These are phyloP conservation scores for Talaromyces marneffei DNA, from an alignment of 2,329 filamentous ascomycete species.

Conservation along the genomic window DNA sequence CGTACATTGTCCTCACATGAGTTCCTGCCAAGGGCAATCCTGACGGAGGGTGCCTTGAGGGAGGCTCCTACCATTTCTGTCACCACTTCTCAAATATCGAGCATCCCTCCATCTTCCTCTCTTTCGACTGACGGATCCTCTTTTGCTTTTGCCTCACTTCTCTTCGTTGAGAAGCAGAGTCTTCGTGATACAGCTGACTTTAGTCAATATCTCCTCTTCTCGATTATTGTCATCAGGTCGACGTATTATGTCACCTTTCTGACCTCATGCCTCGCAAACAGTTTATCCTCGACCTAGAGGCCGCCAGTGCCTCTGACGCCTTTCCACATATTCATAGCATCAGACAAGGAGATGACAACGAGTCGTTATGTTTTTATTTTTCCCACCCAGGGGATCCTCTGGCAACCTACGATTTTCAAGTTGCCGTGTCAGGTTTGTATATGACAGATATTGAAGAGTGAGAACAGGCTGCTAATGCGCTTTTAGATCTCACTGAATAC, in stretches of 20 bases:
- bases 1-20: not conserved
- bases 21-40: too few species aligned
- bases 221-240: not conserved
- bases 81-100: not conserved
- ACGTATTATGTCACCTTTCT: not conserved
- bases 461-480: not conserved
- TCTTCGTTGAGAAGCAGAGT: not conserved
- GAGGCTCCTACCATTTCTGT: not conserved
- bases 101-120: not conserved
- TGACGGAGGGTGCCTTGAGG: not conserved
- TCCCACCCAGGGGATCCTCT: constrained; percentile 22
- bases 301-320: constrained; percentile 30
- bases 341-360: constrained; percentile 61
- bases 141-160: not conserved
- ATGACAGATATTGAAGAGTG: not conserved
- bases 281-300: constrained; percentile 56
- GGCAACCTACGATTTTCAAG: constrained; percentile 30
- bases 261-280: constrained; percentile 58
- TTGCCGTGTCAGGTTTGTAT: constrained; percentile 40
- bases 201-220: not conserved
- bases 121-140: too few species aligned
- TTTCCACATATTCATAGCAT: constrained; percentile 52
- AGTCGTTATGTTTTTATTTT: constrained; percentile 62
- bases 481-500: constrained; percentile 54
- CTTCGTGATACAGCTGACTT: not conserved